A percentile compares a stretch with the other conserved stretches of the same genome.
Conservation (phyloP, 495 filamentous ascomycete species). For the Cercophora samala region DNA sequence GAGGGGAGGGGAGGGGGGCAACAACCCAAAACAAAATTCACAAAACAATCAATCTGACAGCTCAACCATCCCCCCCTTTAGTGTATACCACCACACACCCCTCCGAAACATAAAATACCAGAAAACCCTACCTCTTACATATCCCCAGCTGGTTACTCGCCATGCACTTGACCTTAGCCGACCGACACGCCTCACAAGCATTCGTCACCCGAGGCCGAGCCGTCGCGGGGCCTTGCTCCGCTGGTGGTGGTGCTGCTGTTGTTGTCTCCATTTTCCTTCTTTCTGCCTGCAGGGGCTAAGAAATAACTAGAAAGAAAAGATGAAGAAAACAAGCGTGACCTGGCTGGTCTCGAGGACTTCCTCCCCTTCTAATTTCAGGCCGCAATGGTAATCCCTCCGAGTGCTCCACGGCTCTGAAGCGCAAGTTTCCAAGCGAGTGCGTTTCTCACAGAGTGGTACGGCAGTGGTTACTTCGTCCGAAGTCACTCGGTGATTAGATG, state of each 20-base stretch:
- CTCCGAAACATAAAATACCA: too few species aligned
- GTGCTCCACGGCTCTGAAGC: neutral
- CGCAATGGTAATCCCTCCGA: neutral
- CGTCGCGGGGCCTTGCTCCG: constrained; percentile 2
- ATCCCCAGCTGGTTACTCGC: constrained; percentile 40
- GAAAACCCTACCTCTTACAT: constrained; percentile 42
- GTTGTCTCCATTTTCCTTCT: constrained; percentile 4
- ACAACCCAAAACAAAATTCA: too few species aligned
- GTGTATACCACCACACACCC: neutral
- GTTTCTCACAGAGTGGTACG: neutral
- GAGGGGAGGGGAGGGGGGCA: neutral
- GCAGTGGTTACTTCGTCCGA: constrained; percentile 14
- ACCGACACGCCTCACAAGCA: constrained; percentile 48
- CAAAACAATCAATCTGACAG: too few species aligned
- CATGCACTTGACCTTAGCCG: constrained; percentile 47
- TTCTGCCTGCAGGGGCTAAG: neutral
- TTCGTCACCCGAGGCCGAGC: constrained; percentile 36
- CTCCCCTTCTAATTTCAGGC: neutral
- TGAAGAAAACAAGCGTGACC: neutral
- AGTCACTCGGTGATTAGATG: constrained; percentile 1
- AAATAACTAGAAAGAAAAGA: neutral
- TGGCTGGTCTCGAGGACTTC: neutral
- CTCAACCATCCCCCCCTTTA: neutral
- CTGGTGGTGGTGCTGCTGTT: too few species aligned
- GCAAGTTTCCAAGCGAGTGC: neutral